Evolutionary conservation across 805 yeast genomes (phyloP).

Genomic region (Kodamaea sagamina): DNA sequence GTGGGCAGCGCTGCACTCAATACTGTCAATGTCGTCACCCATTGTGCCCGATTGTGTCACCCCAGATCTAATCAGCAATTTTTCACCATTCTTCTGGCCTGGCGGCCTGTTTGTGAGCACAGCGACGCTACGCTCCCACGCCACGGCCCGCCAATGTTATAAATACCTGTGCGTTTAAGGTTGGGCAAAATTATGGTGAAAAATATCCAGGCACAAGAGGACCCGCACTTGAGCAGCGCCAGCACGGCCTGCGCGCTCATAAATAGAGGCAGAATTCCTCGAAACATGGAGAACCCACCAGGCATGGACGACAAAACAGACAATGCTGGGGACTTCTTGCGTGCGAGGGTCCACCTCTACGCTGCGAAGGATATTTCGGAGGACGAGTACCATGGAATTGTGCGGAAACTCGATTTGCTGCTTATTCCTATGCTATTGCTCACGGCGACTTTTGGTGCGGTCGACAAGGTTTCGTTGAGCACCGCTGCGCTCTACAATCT

Average conservation of each 20-base stretch:
- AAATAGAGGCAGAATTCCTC: background rate
- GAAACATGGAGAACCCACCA: background rate
- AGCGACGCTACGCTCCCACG: no score
- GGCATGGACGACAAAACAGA: slow-evolving; percentile 4
- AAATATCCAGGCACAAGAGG: slow-evolving; percentile 1
- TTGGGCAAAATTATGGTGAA: slow-evolving; percentile 3
- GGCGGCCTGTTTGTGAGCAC: no score
- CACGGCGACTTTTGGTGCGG: slow-evolving; percentile 14
- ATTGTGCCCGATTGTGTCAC: no score
- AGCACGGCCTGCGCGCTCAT: slow-evolving; percentile 1
- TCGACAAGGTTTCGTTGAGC: slow-evolving; percentile 13
- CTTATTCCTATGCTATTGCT: slow-evolving; percentile 15
- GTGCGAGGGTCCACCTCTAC: slow-evolving; percentile 4
- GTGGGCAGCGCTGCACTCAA: no score
- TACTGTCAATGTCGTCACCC: no score
- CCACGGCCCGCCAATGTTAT: no score
- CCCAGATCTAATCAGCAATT: no score
- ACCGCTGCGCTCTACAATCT: slow-evolving; percentile 13
- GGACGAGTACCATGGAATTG: slow-evolving; percentile 5
- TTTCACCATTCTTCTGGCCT: no score
- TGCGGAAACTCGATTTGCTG: slow-evolving; percentile 14
- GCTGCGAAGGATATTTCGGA: background rate
- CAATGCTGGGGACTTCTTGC: slow-evolving; percentile 9
- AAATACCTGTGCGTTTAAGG: slow-evolving; percentile 1
- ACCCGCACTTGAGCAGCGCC: background rate